These are phyloP conservation scores for Cyamopsis tetragonoloba DNA, from an alignment of 306 rosid species.

Conservation along the genomic window DNA sequence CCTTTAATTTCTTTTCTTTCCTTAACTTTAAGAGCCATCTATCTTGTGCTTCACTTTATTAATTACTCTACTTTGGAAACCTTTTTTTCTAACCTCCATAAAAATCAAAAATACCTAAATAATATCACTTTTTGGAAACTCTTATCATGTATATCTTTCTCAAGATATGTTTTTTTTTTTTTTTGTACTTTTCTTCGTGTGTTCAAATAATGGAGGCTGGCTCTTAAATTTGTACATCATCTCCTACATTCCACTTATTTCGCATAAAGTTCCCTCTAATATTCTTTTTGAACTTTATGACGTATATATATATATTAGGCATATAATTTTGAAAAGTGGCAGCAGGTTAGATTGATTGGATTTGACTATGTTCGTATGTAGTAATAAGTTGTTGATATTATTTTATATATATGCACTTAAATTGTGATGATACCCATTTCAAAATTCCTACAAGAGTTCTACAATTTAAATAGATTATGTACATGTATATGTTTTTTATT, in stretches of 20 bases:
- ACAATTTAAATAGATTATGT: too few relatives aligned
- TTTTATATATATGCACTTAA: neutral
- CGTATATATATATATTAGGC: slow-evolving; percentile 1
- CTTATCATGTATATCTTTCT: slow-evolving; percentile 44
- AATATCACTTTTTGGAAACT: slow-evolving; percentile 55
- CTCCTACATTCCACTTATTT: slow-evolving; percentile 28
- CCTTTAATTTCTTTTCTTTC: slow-evolving; percentile 31
- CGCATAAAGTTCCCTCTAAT: slow-evolving; percentile 26
- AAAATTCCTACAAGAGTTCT: neutral
- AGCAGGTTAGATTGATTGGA: slow-evolving; percentile 17
- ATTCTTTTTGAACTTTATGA: slow-evolving; percentile 23
- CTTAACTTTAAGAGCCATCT: slow-evolving; percentile 38
- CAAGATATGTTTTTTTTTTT: slow-evolving; percentile 36
- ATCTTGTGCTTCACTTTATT: slow-evolving; percentile 35
- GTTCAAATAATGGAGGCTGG: slow-evolving; percentile 22
- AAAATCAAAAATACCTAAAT: slow-evolving; percentile 37
- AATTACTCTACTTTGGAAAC: slow-evolving; percentile 56
- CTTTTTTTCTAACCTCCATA: slow-evolving; percentile 47
- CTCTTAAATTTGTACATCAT: slow-evolving; percentile 28
- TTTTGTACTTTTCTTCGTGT: slow-evolving; percentile 19
- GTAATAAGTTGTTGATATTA: neutral
- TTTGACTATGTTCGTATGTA: neutral
- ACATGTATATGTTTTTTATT: too few relatives aligned
- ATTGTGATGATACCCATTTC: neutral
- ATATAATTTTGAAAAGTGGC: slow-evolving; percentile 26